Conservation (phyloP, 805 yeast genomes). For the Kodamaea kakaduensis region DNA sequence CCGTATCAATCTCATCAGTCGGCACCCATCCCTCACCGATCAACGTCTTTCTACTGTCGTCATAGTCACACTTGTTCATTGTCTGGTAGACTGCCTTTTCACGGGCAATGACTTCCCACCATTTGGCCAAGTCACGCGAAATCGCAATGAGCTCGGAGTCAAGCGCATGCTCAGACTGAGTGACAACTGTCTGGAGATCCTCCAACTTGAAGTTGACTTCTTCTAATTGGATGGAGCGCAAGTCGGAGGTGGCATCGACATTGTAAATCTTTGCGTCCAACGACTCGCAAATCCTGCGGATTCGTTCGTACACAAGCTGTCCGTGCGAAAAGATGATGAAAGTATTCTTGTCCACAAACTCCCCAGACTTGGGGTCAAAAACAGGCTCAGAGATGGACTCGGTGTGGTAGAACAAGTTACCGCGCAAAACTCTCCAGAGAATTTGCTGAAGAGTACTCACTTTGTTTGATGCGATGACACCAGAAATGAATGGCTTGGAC, state of each 20-base stretch:
- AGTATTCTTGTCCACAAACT: conserved; percentile 65
- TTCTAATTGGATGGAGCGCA: conserved; percentile 29
- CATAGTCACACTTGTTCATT: conserved; percentile 76
- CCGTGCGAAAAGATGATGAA: conserved; percentile 95
- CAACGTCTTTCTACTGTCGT: conserved; percentile 77
- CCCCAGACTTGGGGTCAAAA: conserved; percentile 56
- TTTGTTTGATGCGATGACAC: conserved; percentile 73
- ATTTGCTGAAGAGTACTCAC: conserved; percentile 72
- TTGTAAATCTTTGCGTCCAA: conserved; percentile 76
- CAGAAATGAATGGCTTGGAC: conserved; percentile 55
- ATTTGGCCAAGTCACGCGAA: conserved; percentile 67
- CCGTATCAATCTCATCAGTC: conserved; percentile 60
- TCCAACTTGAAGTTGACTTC: conserved; percentile 25
- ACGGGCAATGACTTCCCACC: conserved; percentile 58
- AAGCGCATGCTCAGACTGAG: conserved; percentile 57
- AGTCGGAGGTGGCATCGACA: conserved; percentile 40
- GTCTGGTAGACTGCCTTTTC: conserved; percentile 82
- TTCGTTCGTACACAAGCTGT: conserved; percentile 61
- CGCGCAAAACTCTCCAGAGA: conserved; percentile 89
- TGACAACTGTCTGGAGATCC: conserved; percentile 34
- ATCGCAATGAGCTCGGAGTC: conserved; percentile 74
- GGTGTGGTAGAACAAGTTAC: conserved; percentile 77
- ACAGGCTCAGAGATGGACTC: conserved; percentile 68
- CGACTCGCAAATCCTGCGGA: conserved; percentile 82
- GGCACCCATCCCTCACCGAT: conserved; percentile 98